Percentiles rank a stretch among this genome's conserved stretches.
phyloP scores from a whole-genome alignment of 805 yeast species.

The Nadsonia fulvescens region DNA sequence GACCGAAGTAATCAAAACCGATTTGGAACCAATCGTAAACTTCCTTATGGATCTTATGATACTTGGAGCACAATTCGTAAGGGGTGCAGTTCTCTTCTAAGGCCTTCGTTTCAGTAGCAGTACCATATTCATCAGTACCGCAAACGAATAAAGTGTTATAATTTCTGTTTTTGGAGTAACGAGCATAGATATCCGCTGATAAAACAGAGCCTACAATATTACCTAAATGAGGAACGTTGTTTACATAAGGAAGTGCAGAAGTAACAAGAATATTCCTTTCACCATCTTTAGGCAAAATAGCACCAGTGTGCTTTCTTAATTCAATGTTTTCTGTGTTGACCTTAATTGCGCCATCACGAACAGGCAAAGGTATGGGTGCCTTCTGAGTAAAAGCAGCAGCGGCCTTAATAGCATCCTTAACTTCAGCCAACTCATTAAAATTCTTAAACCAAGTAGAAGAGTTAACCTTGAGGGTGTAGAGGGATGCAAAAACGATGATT shows the following conservation, averaged over 20 bases:
- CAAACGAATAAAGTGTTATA: conserved; percentile 74
- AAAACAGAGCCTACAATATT: conserved; percentile 90
- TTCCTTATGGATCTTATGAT: conserved; percentile 66
- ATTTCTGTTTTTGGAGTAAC: conserved; percentile 79
- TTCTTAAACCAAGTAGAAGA: conserved; percentile 8
- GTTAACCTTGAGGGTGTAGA: conserved; percentile 22
- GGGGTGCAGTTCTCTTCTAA: conserved; percentile 86
- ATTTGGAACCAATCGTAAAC: conserved; percentile 96
- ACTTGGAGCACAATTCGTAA: conserved; percentile 75
- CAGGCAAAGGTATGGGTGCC: conserved; percentile 17
- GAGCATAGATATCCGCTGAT: conserved; percentile 82
- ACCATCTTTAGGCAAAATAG: conserved; percentile 43
- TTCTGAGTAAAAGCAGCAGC: conserved; percentile 25
- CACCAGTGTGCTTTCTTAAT: conserved; percentile 11
- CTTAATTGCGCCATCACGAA: conserved; percentile 7
- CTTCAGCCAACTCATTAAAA: conserved; percentile 13
- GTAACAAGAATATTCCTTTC: conserved; percentile 78
- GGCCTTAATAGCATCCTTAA: conserved; percentile 20
- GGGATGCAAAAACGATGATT: conserved; percentile 27
- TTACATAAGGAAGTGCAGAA: conserved; percentile 94
- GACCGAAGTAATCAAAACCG: conserved; percentile 86
- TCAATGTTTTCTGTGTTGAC: conserved; percentile 6
- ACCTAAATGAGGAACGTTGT: conserved; percentile 96
- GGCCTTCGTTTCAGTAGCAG: conserved; percentile 98
- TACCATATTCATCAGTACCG: conserved; percentile 98